Evolutionary conservation across 1,284 basidiomycete genomes (phyloP), one percentile per base, ranked within the genome.

Genomic region (Erythrobasidium hasegawianum): DNA sequence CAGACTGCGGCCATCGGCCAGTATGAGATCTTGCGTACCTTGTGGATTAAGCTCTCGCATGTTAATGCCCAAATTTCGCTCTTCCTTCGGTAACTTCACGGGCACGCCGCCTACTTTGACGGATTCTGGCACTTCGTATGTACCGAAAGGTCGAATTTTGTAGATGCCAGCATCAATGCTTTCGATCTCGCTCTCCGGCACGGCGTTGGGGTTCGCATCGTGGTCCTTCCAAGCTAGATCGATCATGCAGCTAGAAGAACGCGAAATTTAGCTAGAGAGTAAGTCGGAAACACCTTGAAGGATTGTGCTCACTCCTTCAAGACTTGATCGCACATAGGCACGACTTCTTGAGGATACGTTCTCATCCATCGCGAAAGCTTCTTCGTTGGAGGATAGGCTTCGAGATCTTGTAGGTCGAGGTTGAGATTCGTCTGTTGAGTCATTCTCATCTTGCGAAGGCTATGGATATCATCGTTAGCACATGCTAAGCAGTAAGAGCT

Each of bases 311-410:
- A 76, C 69, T 97, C 94, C 78, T 94, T 91, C 71, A 97, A 80
- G 0, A 93, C 88, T 75, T 94, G 90, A 81, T 98, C 96, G 87
- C 97, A 93, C 59, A 91, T 90, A 1, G 95, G 95, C 47, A 98
- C 84, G 58, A 97, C 86, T 80, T 98, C 95, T 77, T 97, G 93
- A 0, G 95, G 96, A 77, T 95, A 98, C 75, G 92, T 93, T 71
- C 87, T 78, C 13, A 97, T 80, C 39, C 68, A 67, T 16, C 69
- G 64, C 45, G 73, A 74, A 33, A 97, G 81, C 77, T 91, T 92
- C 75, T 85, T 87, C 68, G 86, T 86, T 4, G 89, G 86, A 0
- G 91, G 90, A 77, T 88, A 98, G 0, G 94, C 86, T 27, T 87
- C 82, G 16, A 98, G 80, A 77, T 98, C 96, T 74, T 83, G 76